A percentile compares a stretch with the other conserved stretches of the same genome.
Conservation (phyloP, 257 asterid genomes). For the Jacaranda mimosifolia region DNA sequence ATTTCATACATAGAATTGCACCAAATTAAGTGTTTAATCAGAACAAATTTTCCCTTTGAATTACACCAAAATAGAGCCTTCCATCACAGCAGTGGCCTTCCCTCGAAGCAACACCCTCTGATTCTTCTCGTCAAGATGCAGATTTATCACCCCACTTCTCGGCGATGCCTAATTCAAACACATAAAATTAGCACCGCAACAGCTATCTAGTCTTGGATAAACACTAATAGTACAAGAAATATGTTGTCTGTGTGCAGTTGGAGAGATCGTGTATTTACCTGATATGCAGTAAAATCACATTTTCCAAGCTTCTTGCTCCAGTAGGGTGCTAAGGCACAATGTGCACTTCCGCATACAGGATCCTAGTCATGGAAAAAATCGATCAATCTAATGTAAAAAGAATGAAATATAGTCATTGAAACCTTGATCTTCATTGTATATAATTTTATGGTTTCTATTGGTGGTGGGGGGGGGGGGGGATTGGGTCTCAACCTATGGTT, state of each 20-base stretch:
- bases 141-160: constrained; percentile 72
- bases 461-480: no score
- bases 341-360: constrained; percentile 92
- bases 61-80: constrained; percentile 70
- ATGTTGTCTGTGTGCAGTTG: neutral
- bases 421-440: no score
- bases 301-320: constrained; percentile 91
- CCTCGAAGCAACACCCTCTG: constrained; percentile 75
- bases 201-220: no score
- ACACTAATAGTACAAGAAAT: no score
- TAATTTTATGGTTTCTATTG: no score
- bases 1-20: neutral
- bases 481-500: no score
- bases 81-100: constrained; percentile 70
- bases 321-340: constrained; percentile 81
- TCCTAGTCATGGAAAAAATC: constrained; percentile 54
- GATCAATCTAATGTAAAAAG: neutral
- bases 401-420: neutral
- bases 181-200: constrained; percentile 6
- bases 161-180: constrained; percentile 71
- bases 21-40: neutral
- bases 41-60: neutral
- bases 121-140: constrained; percentile 71
- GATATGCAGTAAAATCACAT: constrained; percentile 70
- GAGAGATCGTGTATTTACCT: constrained; percentile 44